Percentiles rank a stretch among this genome's conserved stretches.
Evolutionary conservation across 768 basidiomycete species (phyloP).

Genomic region (Suillus variegatus): DNA sequence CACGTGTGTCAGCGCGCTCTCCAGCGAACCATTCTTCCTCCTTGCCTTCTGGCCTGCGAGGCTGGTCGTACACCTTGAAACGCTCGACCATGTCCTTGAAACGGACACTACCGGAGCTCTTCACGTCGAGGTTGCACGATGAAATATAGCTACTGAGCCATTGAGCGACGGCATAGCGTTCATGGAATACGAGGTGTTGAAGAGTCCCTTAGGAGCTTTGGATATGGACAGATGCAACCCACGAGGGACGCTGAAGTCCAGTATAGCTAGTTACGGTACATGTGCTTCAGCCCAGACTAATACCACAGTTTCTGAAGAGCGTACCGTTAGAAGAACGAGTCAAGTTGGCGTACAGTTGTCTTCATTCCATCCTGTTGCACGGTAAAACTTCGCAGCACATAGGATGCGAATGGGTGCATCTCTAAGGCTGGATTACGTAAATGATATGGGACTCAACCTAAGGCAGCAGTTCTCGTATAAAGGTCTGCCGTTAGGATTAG

Average conservation of each 20-base stretch:
- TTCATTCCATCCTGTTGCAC: slow-evolving; percentile 95
- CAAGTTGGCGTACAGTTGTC: slow-evolving; percentile 91
- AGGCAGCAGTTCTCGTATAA: too few species aligned
- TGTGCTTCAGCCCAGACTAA: slow-evolving; percentile 8
- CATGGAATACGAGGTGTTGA: slow-evolving; percentile 91
- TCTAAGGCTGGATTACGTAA: neutral
- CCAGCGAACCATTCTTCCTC: slow-evolving; percentile 85
- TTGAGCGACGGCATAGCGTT: slow-evolving; percentile 91
- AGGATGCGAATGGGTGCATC: slow-evolving; percentile 88
- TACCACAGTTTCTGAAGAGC: slow-evolving; percentile 17
- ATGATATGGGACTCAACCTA: neutral
- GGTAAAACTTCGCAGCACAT: slow-evolving; percentile 86
- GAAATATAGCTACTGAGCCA: slow-evolving; percentile 91
- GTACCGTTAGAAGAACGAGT: slow-evolving; percentile 87
- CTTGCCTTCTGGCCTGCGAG: slow-evolving; percentile 73
- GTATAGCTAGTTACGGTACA: slow-evolving; percentile 58
- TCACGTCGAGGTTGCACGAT: slow-evolving; percentile 77
- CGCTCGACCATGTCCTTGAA: slow-evolving; percentile 91
- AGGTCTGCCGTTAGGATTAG: too few species aligned
- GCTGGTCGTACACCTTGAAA: slow-evolving; percentile 82
- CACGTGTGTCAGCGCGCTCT: slow-evolving; percentile 71
- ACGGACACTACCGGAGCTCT: slow-evolving; percentile 65
- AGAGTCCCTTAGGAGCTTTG: slow-evolving; percentile 86
- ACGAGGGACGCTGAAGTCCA: slow-evolving; percentile 87
- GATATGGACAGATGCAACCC: slow-evolving; percentile 80